A percentile compares a stretch with the other conserved stretches of the same genome.
Conservation (phyloP, 352 stramenopile species). For the Phytophthora syringae region DNA sequence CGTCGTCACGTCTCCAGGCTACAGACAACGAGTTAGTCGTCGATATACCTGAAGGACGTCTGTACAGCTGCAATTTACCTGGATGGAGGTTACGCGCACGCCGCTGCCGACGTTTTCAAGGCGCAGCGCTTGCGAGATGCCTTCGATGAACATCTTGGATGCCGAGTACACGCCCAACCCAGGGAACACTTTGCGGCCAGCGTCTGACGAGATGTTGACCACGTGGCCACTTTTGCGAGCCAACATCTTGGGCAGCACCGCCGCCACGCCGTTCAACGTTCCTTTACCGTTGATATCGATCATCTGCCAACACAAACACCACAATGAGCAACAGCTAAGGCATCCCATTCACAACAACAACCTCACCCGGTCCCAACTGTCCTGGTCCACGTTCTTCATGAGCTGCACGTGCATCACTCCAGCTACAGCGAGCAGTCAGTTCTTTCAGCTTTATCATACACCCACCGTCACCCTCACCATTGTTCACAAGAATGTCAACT, state of each 20-base stretch:
- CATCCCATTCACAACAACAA: neutral
- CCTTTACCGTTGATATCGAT: constrained; percentile 94
- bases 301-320: constrained; percentile 40
- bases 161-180: constrained; percentile 85
- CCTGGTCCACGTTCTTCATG: constrained; percentile 87
- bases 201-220: constrained; percentile 84
- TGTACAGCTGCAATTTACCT: constrained; percentile 3
- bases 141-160: constrained; percentile 92
- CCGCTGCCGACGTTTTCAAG: constrained; percentile 84
- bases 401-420: constrained; percentile 93
- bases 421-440: no score
- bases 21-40: neutral
- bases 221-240: constrained; percentile 74
- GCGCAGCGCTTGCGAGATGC: constrained; percentile 78
- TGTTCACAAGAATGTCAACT: constrained; percentile 90
- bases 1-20: constrained; percentile 90
- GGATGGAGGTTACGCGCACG: constrained; percentile 89
- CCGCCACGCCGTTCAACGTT: constrained; percentile 84
- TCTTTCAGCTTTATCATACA: no score
- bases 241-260: constrained; percentile 72
- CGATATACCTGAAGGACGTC: neutral
- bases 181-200: constrained; percentile 73
- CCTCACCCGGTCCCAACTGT: constrained; percentile 80
- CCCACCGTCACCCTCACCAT: no score
- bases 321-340: neutral